Evolutionary conservation across 257 asterid genomes (phyloP), one percentile per base, ranked within the genome.

Genomic region (Solanum ossicruentum): DNA sequence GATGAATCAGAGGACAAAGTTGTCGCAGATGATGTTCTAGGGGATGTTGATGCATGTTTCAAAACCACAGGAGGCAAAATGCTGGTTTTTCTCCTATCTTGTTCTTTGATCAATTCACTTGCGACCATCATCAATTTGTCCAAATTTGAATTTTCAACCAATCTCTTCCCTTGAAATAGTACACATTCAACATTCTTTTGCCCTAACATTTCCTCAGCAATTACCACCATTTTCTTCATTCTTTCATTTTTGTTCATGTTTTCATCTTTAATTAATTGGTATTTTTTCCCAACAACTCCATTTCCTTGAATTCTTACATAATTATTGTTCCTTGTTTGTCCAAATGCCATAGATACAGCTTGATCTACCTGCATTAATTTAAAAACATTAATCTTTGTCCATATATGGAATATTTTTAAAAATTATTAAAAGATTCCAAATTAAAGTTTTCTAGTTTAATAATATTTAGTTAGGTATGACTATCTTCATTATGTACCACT

Each of bases 331-430:
- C 94, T 85, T 9, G 84, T 87, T 26, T 91, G 87, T 20, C 96
- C 92, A 90, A 95, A 95, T 47, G 98, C 98, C 98, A 94, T 92
- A 1, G 98, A 92, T 57, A 95, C 94, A 13, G 98, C 96, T 88
- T 95, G 96, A 86, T 95, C 98, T 60, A 95, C 98, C 98, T 94
- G 86, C 28, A 51, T 77, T 54, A 20, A 21, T 83, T 65, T 0
- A 12, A 63, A 58, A 57, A 13, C 54, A 65, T 52, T 61, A 79
- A 17, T 52, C 21, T 77, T 77, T 51, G 26, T 77, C 82, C 65
- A 26, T 77, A 49, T 26, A 77, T 77, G 17, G 47, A 51, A 5
- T 51, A 26, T 77, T 8, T 18, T 3, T 49, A 26, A 75, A 39
- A 10, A 5, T 72, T 10, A 43, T 43, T 45, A 51, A 23, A 23